Base-by-base conservation (phyloP, 176 grass and related monocot genomes). In the Carex kokanica region DNA sequence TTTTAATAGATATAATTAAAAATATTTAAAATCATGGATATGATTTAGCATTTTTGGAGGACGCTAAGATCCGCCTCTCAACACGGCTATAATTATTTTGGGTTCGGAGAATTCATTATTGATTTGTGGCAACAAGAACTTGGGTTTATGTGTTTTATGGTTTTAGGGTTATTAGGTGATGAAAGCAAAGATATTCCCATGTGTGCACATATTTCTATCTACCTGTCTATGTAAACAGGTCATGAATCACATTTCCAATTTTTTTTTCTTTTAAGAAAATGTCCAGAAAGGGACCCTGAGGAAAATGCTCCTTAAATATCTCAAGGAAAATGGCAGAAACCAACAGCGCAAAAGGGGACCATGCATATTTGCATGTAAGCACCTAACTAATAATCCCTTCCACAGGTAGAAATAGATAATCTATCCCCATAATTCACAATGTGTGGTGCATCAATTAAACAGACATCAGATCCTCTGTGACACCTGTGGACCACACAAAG, bases 331-430 rank as follows among this genome's bases (percentile, higher is more conserved):
- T 52, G 43, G n/a, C 79, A 64, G 20, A 66, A 65, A 82, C 59
- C 60, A 82, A 82, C 59, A 66, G 25, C 14, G 38, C 10, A 66
- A 16, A 27, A 23, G 58, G 79, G 60, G 79, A 82, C 79, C 60
- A 82, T 82, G 15, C 13, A 79, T 25, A 63, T 60, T 80, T 51
- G 12, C 58, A 81, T 81, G 41, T 60, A 23, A 60, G 31, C 78
- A 80, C 52, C 52, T 80, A 80, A 60, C 11, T 55, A 79, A 38
- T 80, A 80, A 80, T 80, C 15, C 8, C 53, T 61, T 80, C 57
- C 78, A 20, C 29, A 10, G 78, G 60, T 80, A 61, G 55, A 80
- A 80, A 40, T 53, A 74, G 21, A 52, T 74, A 52, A 51, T 74
- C 12, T 51, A 74, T 74, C 45, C 29, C 45, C 20, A 74, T 25